phyloP scores from a whole-genome alignment of 1,284 basidiomycete species.

The Apiotrichum porosum region DNA sequence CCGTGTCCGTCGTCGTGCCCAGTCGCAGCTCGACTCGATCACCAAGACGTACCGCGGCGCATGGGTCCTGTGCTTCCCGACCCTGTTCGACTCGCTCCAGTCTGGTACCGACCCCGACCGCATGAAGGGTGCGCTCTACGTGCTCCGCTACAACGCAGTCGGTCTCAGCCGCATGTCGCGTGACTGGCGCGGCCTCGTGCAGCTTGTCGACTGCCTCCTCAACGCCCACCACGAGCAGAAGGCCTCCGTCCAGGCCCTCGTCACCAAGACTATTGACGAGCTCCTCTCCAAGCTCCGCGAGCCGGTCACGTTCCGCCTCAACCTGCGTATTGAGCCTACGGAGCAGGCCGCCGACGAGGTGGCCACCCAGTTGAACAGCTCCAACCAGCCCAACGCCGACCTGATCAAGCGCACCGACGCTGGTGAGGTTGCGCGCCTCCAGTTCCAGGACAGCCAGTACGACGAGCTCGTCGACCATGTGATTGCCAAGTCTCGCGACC shows the following conservation, averaged over 20 bases:
- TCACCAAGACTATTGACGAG: constrained; percentile 68
- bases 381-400: constrained; percentile 22
- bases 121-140: constrained; percentile 92
- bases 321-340: constrained; percentile 21
- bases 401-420: constrained; percentile 38
- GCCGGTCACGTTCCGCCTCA: constrained; percentile 34
- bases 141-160: constrained; percentile 54
- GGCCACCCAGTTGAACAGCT: constrained; percentile 9
- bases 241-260: constrained; percentile 86
- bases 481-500: constrained; percentile 59
- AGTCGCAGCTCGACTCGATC: constrained; percentile 36
- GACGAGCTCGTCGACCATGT: constrained; percentile 54
- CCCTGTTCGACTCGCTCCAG: constrained; percentile 66
- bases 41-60: constrained; percentile 74
- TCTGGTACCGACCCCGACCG: constrained; percentile 82
- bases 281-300: constrained; percentile 37
- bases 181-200: constrained; percentile 65
- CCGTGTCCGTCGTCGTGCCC: constrained; percentile 51
- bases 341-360: constrained; percentile 35
- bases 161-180: constrained; percentile 35
- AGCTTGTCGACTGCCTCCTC: constrained; percentile 67
- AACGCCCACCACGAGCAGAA: constrained; percentile 90
- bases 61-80: constrained; percentile 66
- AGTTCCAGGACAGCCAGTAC: constrained; percentile 46
- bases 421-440: constrained; percentile 30